Base-by-base conservation (phyloP, 257 asterid genomes). In the Salvia miltiorrhiza region DNA sequence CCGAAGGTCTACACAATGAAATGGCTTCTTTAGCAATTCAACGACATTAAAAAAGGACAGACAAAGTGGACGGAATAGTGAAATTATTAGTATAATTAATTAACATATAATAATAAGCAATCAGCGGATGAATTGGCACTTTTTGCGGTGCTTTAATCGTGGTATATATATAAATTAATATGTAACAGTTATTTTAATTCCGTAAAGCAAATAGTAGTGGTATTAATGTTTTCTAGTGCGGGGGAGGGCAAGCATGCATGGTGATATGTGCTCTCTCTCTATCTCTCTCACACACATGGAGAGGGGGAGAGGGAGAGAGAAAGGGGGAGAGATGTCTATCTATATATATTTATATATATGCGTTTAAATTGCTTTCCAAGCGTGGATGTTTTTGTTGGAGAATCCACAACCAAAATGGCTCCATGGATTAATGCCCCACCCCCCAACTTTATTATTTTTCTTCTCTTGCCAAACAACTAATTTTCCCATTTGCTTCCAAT, bases 321-420 rank as follows among this genome's bases (percentile, higher is more conserved):
- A n/a, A n/a, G n/a, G n/a, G n/a, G n/a, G n/a, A n/a, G n/a, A n/a
- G n/a, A n/a, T n/a, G 32, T 41, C 19, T 7, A 9, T 54, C 35
- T n/a, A 32, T 32, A 23, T 54, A 20, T 56, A 67, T 53, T 4
- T 26, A 17, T 44, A 21, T 60, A 16, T 48, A 10, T 48, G 47
- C 1, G 50, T 65, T 32, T 41, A 57, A 61, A 16, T 62, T 26
- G 57, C 87, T 82, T 79, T 82, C 35, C 53, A 79, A 76, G 87
- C 87, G 87, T 82, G 87, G 75, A 41, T 66, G 33, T 48, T 63
- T 70, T 73, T 76, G 87, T 82, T 82, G 87, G 87, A 79, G 84
- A 82, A 82, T 82, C 87, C 80, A 82, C 80, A 73, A 70, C 69
- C 83, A 69, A 72, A 61, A 49, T 79, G 78, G 86, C 82, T 76